Base-by-base conservation (phyloP, 305 asterid genomes). In the Withania somnifera region DNA sequence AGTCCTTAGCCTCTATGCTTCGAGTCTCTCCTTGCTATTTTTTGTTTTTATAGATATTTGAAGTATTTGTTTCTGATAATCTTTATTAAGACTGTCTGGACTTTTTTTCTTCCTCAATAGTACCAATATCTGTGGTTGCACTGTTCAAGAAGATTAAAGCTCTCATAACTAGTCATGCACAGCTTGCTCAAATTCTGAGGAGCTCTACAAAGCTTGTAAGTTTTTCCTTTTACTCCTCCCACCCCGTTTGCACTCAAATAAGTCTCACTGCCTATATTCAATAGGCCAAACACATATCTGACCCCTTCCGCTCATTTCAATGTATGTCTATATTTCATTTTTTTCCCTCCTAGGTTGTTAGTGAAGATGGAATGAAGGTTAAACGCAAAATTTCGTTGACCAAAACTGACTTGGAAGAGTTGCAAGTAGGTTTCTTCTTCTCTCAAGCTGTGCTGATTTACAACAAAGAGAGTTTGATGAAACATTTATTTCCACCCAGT, bases 301-400 rank as follows among this genome's bases (percentile, higher is more conserved):
- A n/a, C n/a, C n/a, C n/a, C n/a, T n/a, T n/a, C n/a, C n/a, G n/a
- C 54, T 85, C 68, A 79, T 10, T 63, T 50, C 57, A 57, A 56
- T 79, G 13, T 67, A 17, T 67, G 13, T 34, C n/a, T 84, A 22
- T 71, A 24, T 71, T 45, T 71, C 22, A 68, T 76, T 85, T 73
- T 61, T 77, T 42, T 78, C 85, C 58, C 58, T 78, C 28, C 5
- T 89, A 95, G 98, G 86, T 91, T 73, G 95, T 93, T 76, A 93
- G 97, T 90, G 97, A 93, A 73, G 98, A 95, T 86, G 97, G 98
- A 40, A 86, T 89, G 88, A 95, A 87, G 89, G 91, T 95, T 85
- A 95, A 87, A 83, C 97, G 98, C 78, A 89, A 81, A 57, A 86
- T 87, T 84, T 93, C 90, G n/a, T 82, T 95, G 88, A 91, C 91